Evolutionary conservation across 495 filamentous ascomycete genomes (phyloP).

Genomic region (Alectoria sarmentosa): DNA sequence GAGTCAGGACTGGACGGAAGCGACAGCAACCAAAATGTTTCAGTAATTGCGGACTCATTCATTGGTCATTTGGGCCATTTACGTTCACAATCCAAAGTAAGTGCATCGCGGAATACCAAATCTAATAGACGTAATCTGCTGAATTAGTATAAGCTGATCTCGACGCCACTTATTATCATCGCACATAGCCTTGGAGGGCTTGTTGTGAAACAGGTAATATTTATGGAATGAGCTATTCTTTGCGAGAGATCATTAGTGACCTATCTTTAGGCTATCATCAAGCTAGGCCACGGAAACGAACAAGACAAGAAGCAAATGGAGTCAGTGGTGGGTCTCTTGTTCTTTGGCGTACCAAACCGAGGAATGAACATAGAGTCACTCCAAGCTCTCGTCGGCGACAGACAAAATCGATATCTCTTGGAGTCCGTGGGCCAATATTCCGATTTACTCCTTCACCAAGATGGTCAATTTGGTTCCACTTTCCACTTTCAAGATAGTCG

Average conservation of each 20-base stretch:
- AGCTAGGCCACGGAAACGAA: not conserved
- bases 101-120: not conserved
- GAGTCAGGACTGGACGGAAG: not conserved
- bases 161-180: slow-evolving; percentile 35
- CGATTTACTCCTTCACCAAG: not conserved
- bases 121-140: not conserved
- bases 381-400: not conserved
- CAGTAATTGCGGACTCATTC: not conserved
- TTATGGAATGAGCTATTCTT: too few relatives aligned
- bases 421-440: not conserved
- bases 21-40: not conserved
- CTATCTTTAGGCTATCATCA: too few relatives aligned
- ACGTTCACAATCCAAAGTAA: not conserved
- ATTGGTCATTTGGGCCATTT: not conserved
- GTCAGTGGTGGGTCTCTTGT: not conserved
- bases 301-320: not conserved
- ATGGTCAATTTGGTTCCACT: not conserved
- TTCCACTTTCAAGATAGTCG: not conserved
- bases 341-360: slow-evolving; percentile 4
- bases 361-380: slow-evolving; percentile 4
- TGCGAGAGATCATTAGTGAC: too few relatives aligned
- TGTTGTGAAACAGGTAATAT: slow-evolving; percentile 38
- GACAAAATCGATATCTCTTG: not conserved
- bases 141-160: not conserved
- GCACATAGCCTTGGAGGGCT: slow-evolving; percentile 44